A percentile compares a stretch with the other conserved stretches of the same genome.
These are phyloP conservation scores for Parachaetomium inaequale DNA, from an alignment of 495 filamentous ascomycete species.

Conservation along the genomic window DNA sequence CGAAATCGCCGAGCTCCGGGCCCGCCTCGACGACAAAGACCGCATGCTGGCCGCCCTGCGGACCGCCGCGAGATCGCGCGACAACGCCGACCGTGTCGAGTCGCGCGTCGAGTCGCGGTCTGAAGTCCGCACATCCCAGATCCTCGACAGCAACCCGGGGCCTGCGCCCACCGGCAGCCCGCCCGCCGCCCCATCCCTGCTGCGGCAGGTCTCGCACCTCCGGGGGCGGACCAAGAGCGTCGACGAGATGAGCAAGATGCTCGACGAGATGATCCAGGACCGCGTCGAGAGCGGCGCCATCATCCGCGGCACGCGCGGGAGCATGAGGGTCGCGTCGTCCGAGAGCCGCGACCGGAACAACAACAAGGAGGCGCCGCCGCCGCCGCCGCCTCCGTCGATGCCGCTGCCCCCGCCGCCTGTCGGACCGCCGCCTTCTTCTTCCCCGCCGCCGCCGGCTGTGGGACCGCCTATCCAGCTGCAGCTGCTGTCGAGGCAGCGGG, in stretches of 20 bases:
- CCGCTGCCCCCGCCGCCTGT: slow-evolving; percentile 1
- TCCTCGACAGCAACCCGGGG: slow-evolving; percentile 39
- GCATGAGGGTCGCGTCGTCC: slow-evolving; percentile 43
- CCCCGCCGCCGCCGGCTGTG: slow-evolving; percentile 12
- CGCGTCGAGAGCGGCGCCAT: slow-evolving; percentile 68
- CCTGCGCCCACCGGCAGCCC: slow-evolving; percentile 35
- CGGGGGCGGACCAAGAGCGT: slow-evolving; percentile 64
- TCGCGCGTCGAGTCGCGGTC: slow-evolving; percentile 39
- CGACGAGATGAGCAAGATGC: slow-evolving; percentile 83
- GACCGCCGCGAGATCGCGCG: slow-evolving; percentile 81
- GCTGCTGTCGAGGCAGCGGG: slow-evolving; percentile 34
- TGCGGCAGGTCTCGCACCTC: slow-evolving; percentile 37
- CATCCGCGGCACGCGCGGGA: slow-evolving; percentile 56
- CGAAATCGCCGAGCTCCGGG: slow-evolving; percentile 86
- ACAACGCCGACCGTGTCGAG: slow-evolving; percentile 63
- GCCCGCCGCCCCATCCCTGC: slow-evolving; percentile 37
- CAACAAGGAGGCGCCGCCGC: slow-evolving; percentile 4
- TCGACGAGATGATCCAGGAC: slow-evolving; percentile 93
- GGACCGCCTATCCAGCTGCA: slow-evolving; percentile 37
- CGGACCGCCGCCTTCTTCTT: slow-evolving; percentile 19
- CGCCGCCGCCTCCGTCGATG: slow-evolving; percentile 21
- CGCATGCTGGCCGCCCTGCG: slow-evolving; percentile 86
- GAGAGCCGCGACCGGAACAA: not conserved
- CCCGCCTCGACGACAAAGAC: slow-evolving; percentile 92
- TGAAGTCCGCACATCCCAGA: slow-evolving; percentile 45